Conservation (phyloP, 306 rosid species). For the Quercus glauca region DNA sequence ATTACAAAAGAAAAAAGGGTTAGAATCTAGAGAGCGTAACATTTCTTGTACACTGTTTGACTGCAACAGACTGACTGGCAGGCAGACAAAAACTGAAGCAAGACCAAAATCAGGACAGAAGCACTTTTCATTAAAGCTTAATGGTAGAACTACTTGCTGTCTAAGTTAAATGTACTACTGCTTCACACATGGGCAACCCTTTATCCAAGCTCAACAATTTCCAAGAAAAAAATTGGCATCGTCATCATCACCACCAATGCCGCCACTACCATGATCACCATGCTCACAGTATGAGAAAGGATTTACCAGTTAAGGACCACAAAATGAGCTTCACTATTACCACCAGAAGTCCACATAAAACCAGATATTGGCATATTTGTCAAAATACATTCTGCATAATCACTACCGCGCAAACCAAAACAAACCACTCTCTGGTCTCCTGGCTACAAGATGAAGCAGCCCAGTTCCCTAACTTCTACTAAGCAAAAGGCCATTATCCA, state of each 20-base stretch:
- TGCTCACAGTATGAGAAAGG: background rate
- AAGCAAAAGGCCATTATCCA: background rate
- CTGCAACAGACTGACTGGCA: background rate
- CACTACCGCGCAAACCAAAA: too few species aligned
- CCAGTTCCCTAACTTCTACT: background rate
- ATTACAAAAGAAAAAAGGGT: background rate
- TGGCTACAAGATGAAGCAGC: background rate
- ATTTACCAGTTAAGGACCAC: background rate
- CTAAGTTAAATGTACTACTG: background rate
- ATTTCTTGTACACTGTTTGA: background rate
- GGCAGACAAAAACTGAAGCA: background rate
- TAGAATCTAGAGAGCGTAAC: background rate
- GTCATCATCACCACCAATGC: background rate
- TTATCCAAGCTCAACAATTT: background rate
- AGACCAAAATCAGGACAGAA: background rate
- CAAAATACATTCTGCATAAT: background rate
- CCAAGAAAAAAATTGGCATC: background rate
- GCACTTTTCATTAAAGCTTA: background rate
- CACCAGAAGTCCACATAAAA: background rate
- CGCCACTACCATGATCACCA: background rate
- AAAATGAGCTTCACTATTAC: background rate
- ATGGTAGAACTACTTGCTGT: background rate
- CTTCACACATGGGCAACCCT: background rate
- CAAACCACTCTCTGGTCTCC: background rate
- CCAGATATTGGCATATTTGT: background rate